Conservation (phyloP, 176 grass and related monocot species). For the Paspalum vaginatum region DNA sequence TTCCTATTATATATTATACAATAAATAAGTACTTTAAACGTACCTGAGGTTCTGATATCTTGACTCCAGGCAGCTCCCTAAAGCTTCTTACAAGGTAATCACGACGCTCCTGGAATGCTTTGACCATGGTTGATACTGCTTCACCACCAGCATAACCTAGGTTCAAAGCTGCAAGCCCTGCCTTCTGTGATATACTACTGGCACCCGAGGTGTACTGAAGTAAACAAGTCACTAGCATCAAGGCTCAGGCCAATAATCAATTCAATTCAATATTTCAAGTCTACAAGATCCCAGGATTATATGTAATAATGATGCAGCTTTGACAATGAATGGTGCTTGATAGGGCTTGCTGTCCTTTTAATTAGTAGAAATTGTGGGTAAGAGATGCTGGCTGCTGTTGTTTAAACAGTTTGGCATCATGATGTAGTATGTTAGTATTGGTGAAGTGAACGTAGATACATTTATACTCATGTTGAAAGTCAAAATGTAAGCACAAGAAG, state of each 20-base stretch:
- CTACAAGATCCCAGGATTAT: slow-evolving; percentile 22
- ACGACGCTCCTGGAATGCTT: slow-evolving; percentile 84
- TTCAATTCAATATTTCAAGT: slow-evolving; percentile 3
- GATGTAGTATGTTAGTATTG: not conserved
- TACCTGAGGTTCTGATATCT: slow-evolving; percentile 89
- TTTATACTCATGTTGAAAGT: not conserved
- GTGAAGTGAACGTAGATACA: not conserved
- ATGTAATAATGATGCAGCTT: too few species aligned
- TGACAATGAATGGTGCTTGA: not conserved
- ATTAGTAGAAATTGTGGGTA: not conserved
- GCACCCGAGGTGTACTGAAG: slow-evolving; percentile 83
- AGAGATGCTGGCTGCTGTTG: not conserved
- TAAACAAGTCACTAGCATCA: slow-evolving; percentile 18
- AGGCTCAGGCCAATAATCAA: not conserved
- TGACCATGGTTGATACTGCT: slow-evolving; percentile 86
- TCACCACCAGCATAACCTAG: slow-evolving; percentile 90
- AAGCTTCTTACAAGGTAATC: slow-evolving; percentile 86
- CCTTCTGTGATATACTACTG: slow-evolving; percentile 97
- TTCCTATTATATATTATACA: not conserved
- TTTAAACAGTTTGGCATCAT: not conserved
- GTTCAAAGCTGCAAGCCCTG: slow-evolving; percentile 85
- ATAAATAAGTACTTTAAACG: not conserved
- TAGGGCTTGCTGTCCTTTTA: too few species aligned
- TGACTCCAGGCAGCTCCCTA: slow-evolving; percentile 70
- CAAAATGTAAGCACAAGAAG: slow-evolving; percentile 23